Evolutionary conservation across 306 rosid genomes (phyloP).

Genomic region (Sphenostylis stenocarpa): DNA sequence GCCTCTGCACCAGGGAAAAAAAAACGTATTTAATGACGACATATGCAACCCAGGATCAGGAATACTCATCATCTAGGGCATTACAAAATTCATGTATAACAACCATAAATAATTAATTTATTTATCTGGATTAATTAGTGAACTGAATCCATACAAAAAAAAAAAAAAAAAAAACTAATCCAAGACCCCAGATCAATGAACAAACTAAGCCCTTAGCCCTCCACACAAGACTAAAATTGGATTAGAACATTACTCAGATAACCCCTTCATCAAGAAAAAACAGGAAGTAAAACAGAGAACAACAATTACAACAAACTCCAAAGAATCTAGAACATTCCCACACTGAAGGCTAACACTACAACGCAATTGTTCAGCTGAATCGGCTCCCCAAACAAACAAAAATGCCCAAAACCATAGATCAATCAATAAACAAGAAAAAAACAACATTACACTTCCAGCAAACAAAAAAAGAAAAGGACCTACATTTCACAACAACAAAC

Average conservation of each 20-base stretch:
- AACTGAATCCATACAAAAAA: neutral
- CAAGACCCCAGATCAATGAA: neutral
- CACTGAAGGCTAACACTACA: neutral
- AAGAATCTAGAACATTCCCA: conserved; percentile 20
- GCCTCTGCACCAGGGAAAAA: conserved; percentile 51
- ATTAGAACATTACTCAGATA: conserved; percentile 2
- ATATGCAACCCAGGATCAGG: conserved; percentile 22
- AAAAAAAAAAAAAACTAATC: neutral
- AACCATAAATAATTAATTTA: neutral
- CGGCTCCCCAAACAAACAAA: conserved; percentile 12
- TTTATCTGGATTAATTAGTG: conserved; percentile 26
- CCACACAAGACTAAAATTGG: conserved; percentile 27
- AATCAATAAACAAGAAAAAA: neutral
- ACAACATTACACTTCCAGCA: neutral
- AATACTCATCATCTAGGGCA: conserved; percentile 11
- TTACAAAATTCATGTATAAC: conserved; percentile 12
- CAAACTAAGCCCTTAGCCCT: conserved; percentile 1
- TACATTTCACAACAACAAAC: neutral
- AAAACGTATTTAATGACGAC: conserved; percentile 2
- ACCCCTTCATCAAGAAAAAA: neutral
- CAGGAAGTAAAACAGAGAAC: neutral
- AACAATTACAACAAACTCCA: neutral
- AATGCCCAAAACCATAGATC: neutral
- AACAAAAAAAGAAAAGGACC: neutral
- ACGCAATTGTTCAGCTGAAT: conserved; percentile 8